These are phyloP conservation scores for Aspergillus hancockii DNA, from an alignment of 495 filamentous ascomycete genomes.

Conservation along the genomic window DNA sequence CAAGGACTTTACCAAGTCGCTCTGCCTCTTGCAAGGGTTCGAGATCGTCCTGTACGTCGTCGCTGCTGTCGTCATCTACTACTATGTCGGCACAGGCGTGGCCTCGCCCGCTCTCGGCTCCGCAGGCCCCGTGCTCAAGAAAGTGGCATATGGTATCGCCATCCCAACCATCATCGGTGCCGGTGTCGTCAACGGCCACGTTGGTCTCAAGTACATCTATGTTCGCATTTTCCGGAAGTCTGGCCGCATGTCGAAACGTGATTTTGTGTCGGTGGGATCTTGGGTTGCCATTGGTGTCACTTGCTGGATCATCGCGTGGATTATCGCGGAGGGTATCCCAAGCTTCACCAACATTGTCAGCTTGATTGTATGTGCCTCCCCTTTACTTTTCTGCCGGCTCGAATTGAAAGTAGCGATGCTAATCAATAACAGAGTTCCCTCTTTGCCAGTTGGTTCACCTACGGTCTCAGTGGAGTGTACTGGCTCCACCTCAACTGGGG, in stretches of 20 bases:
- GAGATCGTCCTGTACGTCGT: slow-evolving; percentile 70
- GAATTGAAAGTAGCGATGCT: background rate
- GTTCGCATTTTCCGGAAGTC: slow-evolving; percentile 57
- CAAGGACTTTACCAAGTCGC: slow-evolving; percentile 64
- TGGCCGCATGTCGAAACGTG: slow-evolving; percentile 54
- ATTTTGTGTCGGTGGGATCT: slow-evolving; percentile 41
- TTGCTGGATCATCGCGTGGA: slow-evolving; percentile 64
- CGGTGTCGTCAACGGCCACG: slow-evolving; percentile 70
- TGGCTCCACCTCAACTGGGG: slow-evolving; percentile 45
- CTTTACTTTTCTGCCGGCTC: background rate
- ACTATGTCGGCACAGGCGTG: slow-evolving; percentile 66
- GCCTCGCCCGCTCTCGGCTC: slow-evolving; percentile 70
- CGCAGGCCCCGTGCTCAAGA: slow-evolving; percentile 61
- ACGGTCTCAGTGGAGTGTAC: slow-evolving; percentile 44
- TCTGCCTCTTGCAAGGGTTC: slow-evolving; percentile 62
- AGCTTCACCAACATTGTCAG: slow-evolving; percentile 64
- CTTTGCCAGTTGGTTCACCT: slow-evolving; percentile 46
- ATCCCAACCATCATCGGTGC: slow-evolving; percentile 71
- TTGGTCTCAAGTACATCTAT: slow-evolving; percentile 65
- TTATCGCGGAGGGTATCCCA: slow-evolving; percentile 70
- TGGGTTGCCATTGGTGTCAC: slow-evolving; percentile 58
- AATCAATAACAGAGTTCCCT: slow-evolving; percentile 27
- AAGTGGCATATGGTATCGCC: slow-evolving; percentile 77
- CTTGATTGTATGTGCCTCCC: slow-evolving; percentile 30
- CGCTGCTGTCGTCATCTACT: slow-evolving; percentile 70